Conservation (phyloP, 768 basidiomycete genomes). For the Mycena amicta region DNA sequence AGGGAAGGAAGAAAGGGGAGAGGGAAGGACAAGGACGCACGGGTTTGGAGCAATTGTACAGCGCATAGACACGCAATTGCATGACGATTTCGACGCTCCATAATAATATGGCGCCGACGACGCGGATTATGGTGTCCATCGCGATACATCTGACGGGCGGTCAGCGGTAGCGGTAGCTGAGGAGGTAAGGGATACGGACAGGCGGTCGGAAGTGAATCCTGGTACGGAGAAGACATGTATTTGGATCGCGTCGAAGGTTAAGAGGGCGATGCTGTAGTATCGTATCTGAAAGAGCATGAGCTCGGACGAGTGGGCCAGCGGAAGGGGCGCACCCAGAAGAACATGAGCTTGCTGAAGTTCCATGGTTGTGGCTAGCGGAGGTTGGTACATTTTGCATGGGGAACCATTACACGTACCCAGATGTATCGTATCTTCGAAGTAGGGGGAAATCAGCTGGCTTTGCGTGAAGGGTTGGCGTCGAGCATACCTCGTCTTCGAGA, state of each 20-base stretch:
- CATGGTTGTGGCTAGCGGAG: constrained; percentile 36
- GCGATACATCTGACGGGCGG: constrained; percentile 40
- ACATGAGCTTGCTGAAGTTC: constrained; percentile 41
- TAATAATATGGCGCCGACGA: constrained; percentile 46
- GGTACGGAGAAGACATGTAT: constrained; percentile 47
- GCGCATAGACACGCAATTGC: constrained; percentile 48
- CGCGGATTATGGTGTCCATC: constrained; percentile 45
- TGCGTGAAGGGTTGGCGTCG: too few species aligned
- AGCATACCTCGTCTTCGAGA: constrained; percentile 38
- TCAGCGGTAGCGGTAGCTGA: too few species aligned
- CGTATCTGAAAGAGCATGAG: constrained; percentile 36
- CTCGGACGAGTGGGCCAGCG: not conserved
- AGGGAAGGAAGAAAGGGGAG: not conserved
- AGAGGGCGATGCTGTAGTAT: constrained; percentile 46
- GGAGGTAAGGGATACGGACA: constrained; percentile 33
- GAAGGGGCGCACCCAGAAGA: constrained; percentile 37
- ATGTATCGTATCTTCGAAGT: constrained; percentile 38
- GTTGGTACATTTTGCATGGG: too few species aligned
- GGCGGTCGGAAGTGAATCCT: constrained; percentile 35
- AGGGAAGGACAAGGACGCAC: constrained; percentile 24
- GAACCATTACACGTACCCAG: constrained; percentile 35
- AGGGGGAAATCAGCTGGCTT: not conserved
- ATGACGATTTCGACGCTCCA: constrained; percentile 54
- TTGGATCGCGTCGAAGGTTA: constrained; percentile 48
- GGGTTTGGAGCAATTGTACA: constrained; percentile 43